phyloP scores from a whole-genome alignment of 805 yeast species.

The Yarrowia porcina region DNA sequence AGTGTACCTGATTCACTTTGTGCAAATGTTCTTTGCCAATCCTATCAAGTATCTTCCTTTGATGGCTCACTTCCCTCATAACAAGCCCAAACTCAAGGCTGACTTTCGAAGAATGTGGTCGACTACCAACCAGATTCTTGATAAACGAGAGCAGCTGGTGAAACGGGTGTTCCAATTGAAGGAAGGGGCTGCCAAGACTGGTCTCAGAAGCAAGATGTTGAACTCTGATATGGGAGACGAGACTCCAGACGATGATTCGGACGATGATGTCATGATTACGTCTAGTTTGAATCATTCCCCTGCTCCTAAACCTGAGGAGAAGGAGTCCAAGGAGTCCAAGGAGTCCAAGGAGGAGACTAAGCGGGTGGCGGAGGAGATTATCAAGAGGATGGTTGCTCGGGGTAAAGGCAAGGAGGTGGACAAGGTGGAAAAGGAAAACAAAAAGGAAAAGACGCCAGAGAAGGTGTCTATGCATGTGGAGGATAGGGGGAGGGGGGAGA shows the following conservation, averaged over 20 bases:
- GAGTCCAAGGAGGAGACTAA: not conserved
- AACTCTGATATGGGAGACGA: not conserved
- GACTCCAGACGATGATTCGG: not conserved
- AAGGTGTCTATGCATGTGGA: too few relatives aligned
- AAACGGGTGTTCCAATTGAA: not conserved
- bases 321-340: not conserved
- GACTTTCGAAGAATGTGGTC: slow-evolving; percentile 4
- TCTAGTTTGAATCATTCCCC: slow-evolving; percentile 4
- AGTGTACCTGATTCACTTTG: slow-evolving; percentile 68
- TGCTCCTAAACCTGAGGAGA: not conserved
- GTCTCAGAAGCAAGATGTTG: not conserved
- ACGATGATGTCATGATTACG: slow-evolving; percentile 3
- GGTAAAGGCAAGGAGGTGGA: not conserved
- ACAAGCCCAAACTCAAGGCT: not conserved
- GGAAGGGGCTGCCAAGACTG: not conserved
- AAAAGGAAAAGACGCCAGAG: too few relatives aligned
- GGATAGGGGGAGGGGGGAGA: too few relatives aligned
- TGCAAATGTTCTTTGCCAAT: slow-evolving; percentile 35
- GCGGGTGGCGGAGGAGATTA: too few relatives aligned
- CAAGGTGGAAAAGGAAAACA: not conserved
- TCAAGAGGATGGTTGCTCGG: too few relatives aligned
- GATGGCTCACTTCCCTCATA: slow-evolving; percentile 24
- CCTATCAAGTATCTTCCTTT: slow-evolving; percentile 33
- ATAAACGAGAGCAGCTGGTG: not conserved
- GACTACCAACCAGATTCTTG: not conserved